phyloP scores from a whole-genome alignment of 306 rosid genomes.

The Psophocarpus tetragonolobus region DNA sequence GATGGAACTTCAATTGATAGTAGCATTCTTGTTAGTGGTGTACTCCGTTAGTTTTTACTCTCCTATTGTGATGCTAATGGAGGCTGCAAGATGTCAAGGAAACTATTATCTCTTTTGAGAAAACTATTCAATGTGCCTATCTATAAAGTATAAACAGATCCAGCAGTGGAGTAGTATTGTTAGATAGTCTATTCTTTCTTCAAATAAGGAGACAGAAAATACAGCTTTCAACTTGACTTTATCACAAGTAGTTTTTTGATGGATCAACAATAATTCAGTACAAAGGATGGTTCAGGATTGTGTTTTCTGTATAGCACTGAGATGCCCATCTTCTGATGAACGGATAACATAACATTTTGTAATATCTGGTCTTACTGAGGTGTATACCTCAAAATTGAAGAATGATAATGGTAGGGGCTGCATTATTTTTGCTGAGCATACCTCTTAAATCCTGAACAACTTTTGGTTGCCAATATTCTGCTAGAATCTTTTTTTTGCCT shows the following conservation, averaged over 20 bases:
- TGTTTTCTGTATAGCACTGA: constrained; percentile 39
- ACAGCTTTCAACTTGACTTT: constrained; percentile 32
- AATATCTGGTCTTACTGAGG: constrained; percentile 30
- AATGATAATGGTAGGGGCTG: constrained; percentile 41
- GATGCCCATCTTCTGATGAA: constrained; percentile 33
- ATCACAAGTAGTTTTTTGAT: constrained; percentile 37
- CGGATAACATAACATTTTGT: constrained; percentile 27
- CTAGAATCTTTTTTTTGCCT: constrained; percentile 45
- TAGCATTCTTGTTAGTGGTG: constrained; percentile 38
- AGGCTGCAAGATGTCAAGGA: constrained; percentile 29
- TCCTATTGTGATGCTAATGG: constrained; percentile 34
- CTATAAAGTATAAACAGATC: no score
- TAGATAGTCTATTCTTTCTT: constrained; percentile 32
- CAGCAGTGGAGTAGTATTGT: constrained; percentile 31
- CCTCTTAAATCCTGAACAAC: constrained; percentile 51
- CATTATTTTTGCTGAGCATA: constrained; percentile 49
- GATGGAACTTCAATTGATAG: constrained; percentile 26
- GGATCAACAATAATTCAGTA: constrained; percentile 35
- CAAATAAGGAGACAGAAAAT: constrained; percentile 23
- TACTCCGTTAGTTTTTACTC: constrained; percentile 40
- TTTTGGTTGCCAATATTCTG: constrained; percentile 49
- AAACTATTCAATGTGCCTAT: constrained; percentile 29
- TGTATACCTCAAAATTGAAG: constrained; percentile 33
- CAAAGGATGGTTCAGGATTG: constrained; percentile 33
- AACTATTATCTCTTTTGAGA: constrained; percentile 6